Conservation (phyloP, 345 rosid species). For the Ceriops decandra region DNA sequence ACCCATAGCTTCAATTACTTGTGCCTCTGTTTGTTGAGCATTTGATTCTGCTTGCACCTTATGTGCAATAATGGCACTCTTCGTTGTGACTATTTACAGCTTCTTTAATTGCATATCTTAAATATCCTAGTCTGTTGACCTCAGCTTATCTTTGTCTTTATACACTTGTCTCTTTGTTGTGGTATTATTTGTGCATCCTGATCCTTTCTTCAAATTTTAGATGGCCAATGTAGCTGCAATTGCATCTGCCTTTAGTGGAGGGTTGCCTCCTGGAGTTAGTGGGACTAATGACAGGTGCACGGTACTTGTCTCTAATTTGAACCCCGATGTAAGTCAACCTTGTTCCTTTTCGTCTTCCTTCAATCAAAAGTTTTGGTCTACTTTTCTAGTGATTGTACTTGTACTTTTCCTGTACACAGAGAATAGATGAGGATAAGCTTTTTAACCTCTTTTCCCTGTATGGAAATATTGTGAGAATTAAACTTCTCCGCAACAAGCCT, state of each 20-base stretch:
- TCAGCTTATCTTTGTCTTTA: neutral
- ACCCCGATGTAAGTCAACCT: slow-evolving; percentile 67
- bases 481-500: slow-evolving; percentile 90
- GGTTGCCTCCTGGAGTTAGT: slow-evolving; percentile 89
- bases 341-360: slow-evolving; percentile 4
- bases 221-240: slow-evolving; percentile 89
- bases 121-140: neutral
- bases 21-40: neutral
- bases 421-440: slow-evolving; percentile 87
- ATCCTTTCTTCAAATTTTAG: slow-evolving; percentile 30
- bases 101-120: slow-evolving; percentile 8
- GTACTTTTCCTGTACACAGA: slow-evolving; percentile 40
- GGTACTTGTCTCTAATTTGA: slow-evolving; percentile 77
- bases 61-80: neutral
- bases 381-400: slow-evolving; percentile 12
- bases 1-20: neutral
- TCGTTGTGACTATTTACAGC: neutral
- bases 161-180: neutral
- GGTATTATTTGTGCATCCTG: neutral
- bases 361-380: neutral
- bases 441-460: slow-evolving; percentile 92
- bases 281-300: slow-evolving; percentile 98
- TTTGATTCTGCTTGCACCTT: neutral
- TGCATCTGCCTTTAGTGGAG: slow-evolving; percentile 95
- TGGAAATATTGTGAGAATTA: slow-evolving; percentile 91